phyloP scores from a whole-genome alignment of 495 filamentous ascomycete species.

The Chaetomium cochliodes region DNA sequence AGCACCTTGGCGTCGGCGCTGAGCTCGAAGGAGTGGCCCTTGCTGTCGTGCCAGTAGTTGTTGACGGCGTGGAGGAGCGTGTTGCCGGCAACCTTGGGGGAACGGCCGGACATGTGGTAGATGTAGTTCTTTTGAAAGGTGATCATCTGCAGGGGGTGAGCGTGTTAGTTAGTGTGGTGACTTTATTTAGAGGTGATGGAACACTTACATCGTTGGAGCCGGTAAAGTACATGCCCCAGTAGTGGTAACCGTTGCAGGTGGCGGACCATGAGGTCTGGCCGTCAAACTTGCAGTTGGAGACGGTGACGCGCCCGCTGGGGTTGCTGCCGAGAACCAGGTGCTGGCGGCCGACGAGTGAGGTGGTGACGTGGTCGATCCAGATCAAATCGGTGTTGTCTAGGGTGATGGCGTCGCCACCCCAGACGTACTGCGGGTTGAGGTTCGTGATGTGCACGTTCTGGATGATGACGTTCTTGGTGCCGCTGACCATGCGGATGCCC shows the following conservation, averaged over 20 bases:
- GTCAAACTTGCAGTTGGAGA: conserved; percentile 16
- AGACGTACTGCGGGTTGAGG: conserved; percentile 16
- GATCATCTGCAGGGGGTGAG: conserved; percentile 7
- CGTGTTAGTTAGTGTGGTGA: neutral
- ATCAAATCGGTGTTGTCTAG: conserved; percentile 11
- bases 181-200: too few relatives aligned
- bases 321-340: conserved; percentile 13
- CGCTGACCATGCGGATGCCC: conserved; percentile 12
- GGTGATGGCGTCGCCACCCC: conserved; percentile 16
- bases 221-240: conserved; percentile 15
- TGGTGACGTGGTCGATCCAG: conserved; percentile 17
- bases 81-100: conserved; percentile 14
- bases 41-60: conserved; percentile 19
- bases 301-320: conserved; percentile 7
- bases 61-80: conserved; percentile 14
- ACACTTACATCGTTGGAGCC: conserved; percentile 25
- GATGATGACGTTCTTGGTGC: conserved; percentile 11
- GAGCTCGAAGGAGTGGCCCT: conserved; percentile 9
- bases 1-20: conserved; percentile 8
- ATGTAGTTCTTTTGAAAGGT: conserved; percentile 16
- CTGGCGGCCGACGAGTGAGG: conserved; percentile 11
- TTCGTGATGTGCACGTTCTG: conserved; percentile 17
- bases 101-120: conserved; percentile 7
- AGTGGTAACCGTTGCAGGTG: conserved; percentile 17
- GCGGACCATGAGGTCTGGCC: conserved; percentile 6